Percentiles rank a stretch among this genome's conserved stretches.
These are phyloP conservation scores for Torulaspora pretoriensis DNA, from an alignment of 1,139 yeast genomes.

Conservation along the genomic window DNA sequence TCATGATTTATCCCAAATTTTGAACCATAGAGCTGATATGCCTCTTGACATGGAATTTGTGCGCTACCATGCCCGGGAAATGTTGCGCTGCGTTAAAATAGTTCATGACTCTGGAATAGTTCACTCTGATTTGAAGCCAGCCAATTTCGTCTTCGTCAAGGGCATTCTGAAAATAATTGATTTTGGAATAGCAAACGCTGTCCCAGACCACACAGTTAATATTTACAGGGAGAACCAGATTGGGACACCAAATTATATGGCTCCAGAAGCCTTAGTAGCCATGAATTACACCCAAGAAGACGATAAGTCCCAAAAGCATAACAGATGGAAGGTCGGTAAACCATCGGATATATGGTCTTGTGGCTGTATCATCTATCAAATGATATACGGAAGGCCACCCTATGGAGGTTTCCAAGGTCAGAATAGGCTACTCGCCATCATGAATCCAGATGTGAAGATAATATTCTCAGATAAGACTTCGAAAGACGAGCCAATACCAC, in stretches of 20 bases:
- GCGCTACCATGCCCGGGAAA: slow-evolving; percentile 73
- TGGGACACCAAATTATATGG: slow-evolving; percentile 97
- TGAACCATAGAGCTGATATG: slow-evolving; percentile 51
- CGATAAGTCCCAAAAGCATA: slow-evolving; percentile 29
- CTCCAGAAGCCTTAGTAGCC: slow-evolving; percentile 85
- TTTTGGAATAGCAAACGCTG: slow-evolving; percentile 93
- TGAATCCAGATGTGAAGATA: slow-evolving; percentile 81
- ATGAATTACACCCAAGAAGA: slow-evolving; percentile 42
- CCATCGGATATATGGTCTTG: slow-evolving; percentile 98
- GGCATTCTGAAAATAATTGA: slow-evolving; percentile 87
- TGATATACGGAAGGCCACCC: slow-evolving; percentile 92
- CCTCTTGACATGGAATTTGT: slow-evolving; percentile 75
- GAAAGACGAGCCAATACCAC: slow-evolving; percentile 63
- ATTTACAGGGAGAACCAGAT: slow-evolving; percentile 86
- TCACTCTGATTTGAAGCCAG: slow-evolving; percentile 94
- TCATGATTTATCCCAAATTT: slow-evolving; percentile 78
- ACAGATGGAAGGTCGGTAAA: slow-evolving; percentile 84
- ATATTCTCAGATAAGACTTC: slow-evolving; percentile 59
- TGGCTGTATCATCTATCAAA: slow-evolving; percentile 92
- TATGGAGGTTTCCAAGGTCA: slow-evolving; percentile 78
- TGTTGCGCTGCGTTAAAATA: slow-evolving; percentile 77
- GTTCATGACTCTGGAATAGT: slow-evolving; percentile 88
- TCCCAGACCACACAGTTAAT: slow-evolving; percentile 88
- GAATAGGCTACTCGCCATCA: slow-evolving; percentile 77
- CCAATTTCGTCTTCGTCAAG: slow-evolving; percentile 82